Conservation (phyloP, 495 filamentous ascomycete genomes). For the Penicillium turbatum region DNA sequence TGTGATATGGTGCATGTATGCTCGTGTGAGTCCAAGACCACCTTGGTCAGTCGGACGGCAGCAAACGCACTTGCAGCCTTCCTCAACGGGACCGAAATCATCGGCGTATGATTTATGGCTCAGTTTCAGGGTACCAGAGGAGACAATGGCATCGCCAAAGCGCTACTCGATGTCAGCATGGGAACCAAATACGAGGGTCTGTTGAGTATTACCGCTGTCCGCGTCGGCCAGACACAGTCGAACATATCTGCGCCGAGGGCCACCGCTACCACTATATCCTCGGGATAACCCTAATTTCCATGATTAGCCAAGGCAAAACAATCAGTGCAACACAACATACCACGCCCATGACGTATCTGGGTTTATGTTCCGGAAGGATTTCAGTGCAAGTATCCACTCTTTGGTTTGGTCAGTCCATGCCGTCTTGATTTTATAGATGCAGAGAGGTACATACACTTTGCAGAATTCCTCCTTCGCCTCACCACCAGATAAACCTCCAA, state of each 20-base stretch:
- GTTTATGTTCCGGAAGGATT: slow-evolving; percentile 82
- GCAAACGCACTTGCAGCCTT: slow-evolving; percentile 72
- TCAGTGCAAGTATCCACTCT: slow-evolving; percentile 83
- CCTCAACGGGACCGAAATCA: slow-evolving; percentile 80
- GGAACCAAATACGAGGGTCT: neutral
- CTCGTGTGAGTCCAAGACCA: slow-evolving; percentile 78
- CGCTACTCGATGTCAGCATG: slow-evolving; percentile 34
- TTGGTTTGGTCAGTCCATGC: slow-evolving; percentile 9
- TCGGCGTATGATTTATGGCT: slow-evolving; percentile 67
- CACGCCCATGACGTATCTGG: slow-evolving; percentile 97
- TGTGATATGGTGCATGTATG: slow-evolving; percentile 86
- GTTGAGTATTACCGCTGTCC: slow-evolving; percentile 62
- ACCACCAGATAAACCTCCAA: slow-evolving; percentile 89
- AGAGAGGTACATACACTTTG: slow-evolving; percentile 44
- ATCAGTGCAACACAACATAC: slow-evolving; percentile 38
- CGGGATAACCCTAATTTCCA: slow-evolving; percentile 68
- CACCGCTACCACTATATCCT: slow-evolving; percentile 86
- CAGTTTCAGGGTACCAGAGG: slow-evolving; percentile 75
- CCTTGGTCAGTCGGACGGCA: slow-evolving; percentile 65
- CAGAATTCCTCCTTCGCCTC: slow-evolving; percentile 64
- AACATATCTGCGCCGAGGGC: slow-evolving; percentile 98
- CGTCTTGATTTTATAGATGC: neutral
- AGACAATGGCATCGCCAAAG: slow-evolving; percentile 90
- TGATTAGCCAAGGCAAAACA: slow-evolving; percentile 10
- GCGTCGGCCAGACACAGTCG: slow-evolving; percentile 97